Conservation (phyloP, 2,329 filamentous ascomycete genomes). For the Gnomoniopsis smithogilvyi region DNA sequence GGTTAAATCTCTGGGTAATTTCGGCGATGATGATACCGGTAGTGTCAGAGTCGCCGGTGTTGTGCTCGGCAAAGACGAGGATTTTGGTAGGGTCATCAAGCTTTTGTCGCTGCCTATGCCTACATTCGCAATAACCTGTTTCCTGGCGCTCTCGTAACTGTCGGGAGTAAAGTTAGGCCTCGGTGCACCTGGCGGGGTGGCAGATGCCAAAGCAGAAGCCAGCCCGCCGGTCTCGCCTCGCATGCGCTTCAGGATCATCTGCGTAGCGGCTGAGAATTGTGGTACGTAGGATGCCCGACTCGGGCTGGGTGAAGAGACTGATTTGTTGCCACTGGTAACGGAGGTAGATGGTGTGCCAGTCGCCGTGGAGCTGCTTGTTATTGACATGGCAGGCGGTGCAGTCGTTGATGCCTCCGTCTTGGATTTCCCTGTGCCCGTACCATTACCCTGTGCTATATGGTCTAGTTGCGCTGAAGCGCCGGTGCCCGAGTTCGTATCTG, state of each 20-base stretch:
- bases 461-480: not conserved
- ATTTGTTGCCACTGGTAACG: conserved; percentile 2
- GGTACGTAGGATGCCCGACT: conserved; percentile 49
- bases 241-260: conserved; percentile 23
- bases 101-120: conserved; percentile 33
- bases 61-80: conserved; percentile 2
- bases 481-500: not conserved
- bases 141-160: conserved; percentile 36
- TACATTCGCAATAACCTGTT: conserved; percentile 37
- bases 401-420: not conserved
- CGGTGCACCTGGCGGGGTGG: conserved; percentile 15
- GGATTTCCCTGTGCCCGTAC: not conserved
- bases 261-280: conserved; percentile 18
- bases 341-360: not conserved
- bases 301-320: conserved; percentile 68
- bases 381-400: not conserved
- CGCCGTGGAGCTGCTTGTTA: not conserved
- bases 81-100: conserved; percentile 33
- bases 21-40: conserved; percentile 10
- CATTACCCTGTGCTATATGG: too few relatives aligned
- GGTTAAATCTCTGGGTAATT: not conserved
- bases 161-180: conserved; percentile 27
- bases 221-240: conserved; percentile 23
- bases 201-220: conserved; percentile 24
- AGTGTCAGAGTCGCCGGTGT: conserved; percentile 7